These are phyloP conservation scores for Calonectria pteridis DNA, from an alignment of 2,329 filamentous ascomycete genomes.

Conservation along the genomic window DNA sequence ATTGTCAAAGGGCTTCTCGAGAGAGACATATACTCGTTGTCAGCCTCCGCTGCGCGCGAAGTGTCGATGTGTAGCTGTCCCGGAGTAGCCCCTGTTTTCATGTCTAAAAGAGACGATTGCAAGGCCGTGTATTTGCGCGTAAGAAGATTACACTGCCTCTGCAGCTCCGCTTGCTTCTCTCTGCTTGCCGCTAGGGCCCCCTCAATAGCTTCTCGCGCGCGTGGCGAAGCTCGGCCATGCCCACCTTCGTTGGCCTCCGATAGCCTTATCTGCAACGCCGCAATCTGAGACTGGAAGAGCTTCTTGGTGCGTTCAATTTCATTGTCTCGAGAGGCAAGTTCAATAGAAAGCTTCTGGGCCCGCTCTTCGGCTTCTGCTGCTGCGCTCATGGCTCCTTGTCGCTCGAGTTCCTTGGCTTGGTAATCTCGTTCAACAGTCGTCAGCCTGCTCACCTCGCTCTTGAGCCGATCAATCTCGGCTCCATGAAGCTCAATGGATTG, in stretches of 20 bases:
- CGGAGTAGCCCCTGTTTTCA: conserved; percentile 52
- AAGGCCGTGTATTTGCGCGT: conserved; percentile 65
- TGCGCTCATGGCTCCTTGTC: conserved; percentile 67
- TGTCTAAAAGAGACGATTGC: conserved; percentile 63
- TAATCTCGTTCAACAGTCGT: conserved; percentile 72
- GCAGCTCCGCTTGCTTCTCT: conserved; percentile 65
- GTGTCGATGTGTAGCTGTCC: conserved; percentile 39
- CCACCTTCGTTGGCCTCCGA: conserved; percentile 51
- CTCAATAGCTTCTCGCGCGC: conserved; percentile 56
- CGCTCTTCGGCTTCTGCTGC: conserved; percentile 70
- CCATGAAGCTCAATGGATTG: conserved; percentile 72
- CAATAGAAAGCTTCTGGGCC: conserved; percentile 69
- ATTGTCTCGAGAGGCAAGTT: conserved; percentile 64
- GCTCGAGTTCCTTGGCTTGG: conserved; percentile 73
- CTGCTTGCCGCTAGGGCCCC: conserved; percentile 63
- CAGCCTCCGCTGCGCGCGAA: conserved; percentile 36
- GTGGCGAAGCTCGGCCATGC: conserved; percentile 39
- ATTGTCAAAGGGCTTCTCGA: conserved; percentile 55
- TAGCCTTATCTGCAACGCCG: conserved; percentile 60
- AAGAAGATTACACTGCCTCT: conserved; percentile 64
- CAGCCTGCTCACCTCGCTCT: conserved; percentile 69
- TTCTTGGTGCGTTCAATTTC: conserved; percentile 59
- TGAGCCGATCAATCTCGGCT: conserved; percentile 71
- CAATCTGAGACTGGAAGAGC: conserved; percentile 63
- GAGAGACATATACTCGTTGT: conserved; percentile 53